Percentiles rank a stretch among this genome's conserved stretches.
Evolutionary conservation across 495 filamentous ascomycete genomes (phyloP).

Genomic region (Xylaria nigripes): DNA sequence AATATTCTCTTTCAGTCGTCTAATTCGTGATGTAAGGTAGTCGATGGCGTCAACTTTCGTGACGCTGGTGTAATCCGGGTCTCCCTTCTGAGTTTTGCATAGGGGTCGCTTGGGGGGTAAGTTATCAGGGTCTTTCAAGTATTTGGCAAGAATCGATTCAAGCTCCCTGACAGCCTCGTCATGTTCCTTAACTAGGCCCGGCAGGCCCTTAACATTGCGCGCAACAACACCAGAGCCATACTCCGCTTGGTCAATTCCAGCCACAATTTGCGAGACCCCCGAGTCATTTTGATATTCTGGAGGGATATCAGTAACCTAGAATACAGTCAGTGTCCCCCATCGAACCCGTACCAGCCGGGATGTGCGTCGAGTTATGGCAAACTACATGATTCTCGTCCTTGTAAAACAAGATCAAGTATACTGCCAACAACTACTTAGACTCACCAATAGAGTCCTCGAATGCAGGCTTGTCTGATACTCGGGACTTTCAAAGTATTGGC

Average conservation of each 20-base stretch:
- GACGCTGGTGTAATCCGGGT: conserved; percentile 41
- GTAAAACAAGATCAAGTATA: background rate
- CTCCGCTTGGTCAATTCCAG: conserved; percentile 52
- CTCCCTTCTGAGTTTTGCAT: conserved; percentile 56
- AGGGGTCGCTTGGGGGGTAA: conserved; percentile 59
- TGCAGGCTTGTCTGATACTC: conserved; percentile 72
- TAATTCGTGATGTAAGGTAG: conserved; percentile 64
- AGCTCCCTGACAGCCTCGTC: conserved; percentile 58
- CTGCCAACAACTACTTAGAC: conserved; percentile 5
- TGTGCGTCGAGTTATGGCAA: background rate
- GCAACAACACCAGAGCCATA: conserved; percentile 60
- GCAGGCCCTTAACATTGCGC: conserved; percentile 69
- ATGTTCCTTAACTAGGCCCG: conserved; percentile 65
- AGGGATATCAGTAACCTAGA: conserved; percentile 59
- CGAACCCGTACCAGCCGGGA: background rate
- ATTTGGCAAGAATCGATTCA: conserved; percentile 64
- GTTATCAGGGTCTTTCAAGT: conserved; percentile 64
- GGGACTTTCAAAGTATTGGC: conserved; percentile 62
- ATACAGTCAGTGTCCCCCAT: conserved; percentile 22
- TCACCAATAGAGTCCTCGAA: conserved; percentile 65
- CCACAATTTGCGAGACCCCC: conserved; percentile 58
- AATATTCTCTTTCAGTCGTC: conserved; percentile 61
- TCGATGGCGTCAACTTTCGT: conserved; percentile 74
- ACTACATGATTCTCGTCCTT: background rate
- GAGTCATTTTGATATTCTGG: conserved; percentile 54